Base-by-base conservation (phyloP, 1,139 yeast species). In the Spathaspora sp. region DNA sequence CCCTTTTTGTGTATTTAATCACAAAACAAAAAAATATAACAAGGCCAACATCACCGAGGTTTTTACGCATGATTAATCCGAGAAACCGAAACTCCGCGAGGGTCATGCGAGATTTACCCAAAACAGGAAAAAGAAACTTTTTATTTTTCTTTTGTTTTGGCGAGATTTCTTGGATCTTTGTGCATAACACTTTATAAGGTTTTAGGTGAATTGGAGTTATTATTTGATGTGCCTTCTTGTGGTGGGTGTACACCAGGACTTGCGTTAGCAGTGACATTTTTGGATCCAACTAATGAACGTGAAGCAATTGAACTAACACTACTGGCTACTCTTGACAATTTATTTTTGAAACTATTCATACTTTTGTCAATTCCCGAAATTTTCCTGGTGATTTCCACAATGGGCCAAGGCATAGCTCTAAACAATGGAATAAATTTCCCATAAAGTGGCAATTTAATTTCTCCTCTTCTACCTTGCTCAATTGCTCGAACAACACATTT, bases 321-420 rank as follows among this genome's bases (percentile, higher is more conserved):
- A 37, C 52, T 53, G 1, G 60, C 56, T 8, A 54, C 55, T 46
- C 46, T 50, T 3, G 52, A 43, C 15, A 51, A 29, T 31, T 47
- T 53, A 3, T 44, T 47, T 43, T 55, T 69, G 51, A 76, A 76
- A 4, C 60, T 55, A 42, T 61, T 57, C 82, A 81, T 78, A 50
- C 82, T 74, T 27, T 66, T 60, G 59, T 88, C 95, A 55, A 87
- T 79, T 0, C 93, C 91, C 4, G 87, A 74, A 2, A 75, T 41
- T 29, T 66, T 60, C 47, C 95, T 67, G 1, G 78, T 73, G 1
- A 76, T 25, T 51, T 76, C 83, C 6, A 80, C 81, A 8, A 87
- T 53, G 2, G 84, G 89, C 87, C 89, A 82, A 0, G 96, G 95
- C 23, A 83, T 62, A 0, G 83, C 80, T 48, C 95, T 74, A 54